Evolutionary conservation across 495 filamentous ascomycete species (phyloP), one percentile per base, ranked within the genome.

Genomic region (Cetradonia linearis): DNA sequence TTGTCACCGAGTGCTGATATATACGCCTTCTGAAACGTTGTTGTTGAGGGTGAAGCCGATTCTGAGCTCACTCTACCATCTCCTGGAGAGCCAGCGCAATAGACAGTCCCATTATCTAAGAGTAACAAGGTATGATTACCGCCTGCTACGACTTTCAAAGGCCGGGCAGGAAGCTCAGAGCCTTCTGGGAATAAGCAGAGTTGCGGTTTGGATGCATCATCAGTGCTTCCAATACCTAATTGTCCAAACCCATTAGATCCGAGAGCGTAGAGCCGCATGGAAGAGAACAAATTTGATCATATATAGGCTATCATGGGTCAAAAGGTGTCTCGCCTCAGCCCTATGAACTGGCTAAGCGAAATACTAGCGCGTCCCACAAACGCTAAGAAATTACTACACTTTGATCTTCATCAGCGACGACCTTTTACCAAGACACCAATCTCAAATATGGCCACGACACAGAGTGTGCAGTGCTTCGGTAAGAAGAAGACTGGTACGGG

Each of bases 391-490:
- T 53, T 60, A 34, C 53, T 49, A 58, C 46, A 53, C 40, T 60
- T 37, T 20, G 27, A 33, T 16, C 38, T 38, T 40, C 42, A 36
- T 13, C 34, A 58, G 13, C 53, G 20, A 28, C 36, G n/a, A 13
- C 20, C 50, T 14, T 25, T 20, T 55, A 13, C 30, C 34, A 2
- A 23, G 47, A 4, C 27, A 55, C 36, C 36, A 46, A 58, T 31
- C 48, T 28, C 47, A 73, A 86, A 67, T 77, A 93, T 91, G 87
- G 81, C 86, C 73, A 80, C 87, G 68, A 76, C 80, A 62, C 88
- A 89, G 78, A 88, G 84, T 77, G 88, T 93, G 67, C 88, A 92
- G 83, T 93, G 87, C 85, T 92, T 92, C 85, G 88, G 88, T 82
- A 91, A 89, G 80, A 89, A 89, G 82, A 88, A 88, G 83, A 88